Evolutionary conservation across 1,284 basidiomycete species (phyloP).

Genomic region (Leccinum angustisporum): DNA sequence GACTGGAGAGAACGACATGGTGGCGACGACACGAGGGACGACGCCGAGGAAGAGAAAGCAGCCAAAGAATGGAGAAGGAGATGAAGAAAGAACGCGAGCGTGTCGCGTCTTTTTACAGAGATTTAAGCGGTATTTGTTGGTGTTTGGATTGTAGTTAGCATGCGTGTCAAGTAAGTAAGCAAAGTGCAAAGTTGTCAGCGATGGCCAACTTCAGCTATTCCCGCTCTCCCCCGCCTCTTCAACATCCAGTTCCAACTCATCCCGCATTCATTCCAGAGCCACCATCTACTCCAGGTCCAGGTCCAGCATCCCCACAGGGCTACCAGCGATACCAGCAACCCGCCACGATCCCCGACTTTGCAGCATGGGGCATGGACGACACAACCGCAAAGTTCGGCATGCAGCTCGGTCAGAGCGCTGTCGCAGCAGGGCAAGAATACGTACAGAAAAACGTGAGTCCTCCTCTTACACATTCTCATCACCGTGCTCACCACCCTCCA

Average conservation of each 20-base stretch:
- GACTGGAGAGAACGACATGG: constrained; percentile 51
- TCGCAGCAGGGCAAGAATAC: constrained; percentile 93
- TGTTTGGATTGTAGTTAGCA: constrained; percentile 21
- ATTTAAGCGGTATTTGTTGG: constrained; percentile 18
- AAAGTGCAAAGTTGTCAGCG: not conserved
- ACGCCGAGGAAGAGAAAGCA: constrained; percentile 11
- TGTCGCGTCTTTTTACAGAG: constrained; percentile 22
- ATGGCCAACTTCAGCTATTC: constrained; percentile 44
- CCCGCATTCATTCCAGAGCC: constrained; percentile 89
- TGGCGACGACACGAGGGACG: constrained; percentile 9
- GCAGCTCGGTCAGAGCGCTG: constrained; percentile 91
- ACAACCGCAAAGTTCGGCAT: constrained; percentile 95
- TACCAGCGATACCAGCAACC: constrained; percentile 66
- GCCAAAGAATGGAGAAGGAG: constrained; percentile 21
- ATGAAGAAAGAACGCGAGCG: constrained; percentile 3
- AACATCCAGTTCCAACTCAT: constrained; percentile 89
- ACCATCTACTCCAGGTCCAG: constrained; percentile 67
- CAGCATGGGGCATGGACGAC: constrained; percentile 85
- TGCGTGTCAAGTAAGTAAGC: not conserved
- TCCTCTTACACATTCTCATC: not conserved
- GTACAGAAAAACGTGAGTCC: constrained; percentile 86
- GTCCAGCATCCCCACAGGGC: constrained; percentile 57
- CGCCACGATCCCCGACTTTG: constrained; percentile 50
- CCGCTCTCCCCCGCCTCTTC: constrained; percentile 76
- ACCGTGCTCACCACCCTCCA: constrained; percentile 32